Base-by-base conservation (phyloP, 768 basidiomycete genomes). In the Candolleomyces eurysporus region DNA sequence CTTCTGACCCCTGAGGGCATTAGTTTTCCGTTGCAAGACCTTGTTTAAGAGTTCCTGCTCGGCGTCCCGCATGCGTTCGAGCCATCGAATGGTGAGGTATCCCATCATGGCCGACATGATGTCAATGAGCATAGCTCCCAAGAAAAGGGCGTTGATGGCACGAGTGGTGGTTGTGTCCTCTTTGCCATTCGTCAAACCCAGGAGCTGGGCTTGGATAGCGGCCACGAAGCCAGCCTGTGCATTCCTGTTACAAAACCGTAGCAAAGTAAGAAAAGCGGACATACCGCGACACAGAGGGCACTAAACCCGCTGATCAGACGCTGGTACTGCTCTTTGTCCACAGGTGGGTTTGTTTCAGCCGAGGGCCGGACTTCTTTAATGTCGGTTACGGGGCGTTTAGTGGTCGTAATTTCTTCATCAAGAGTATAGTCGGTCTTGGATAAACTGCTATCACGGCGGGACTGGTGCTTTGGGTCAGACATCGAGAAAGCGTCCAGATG, bases 31-130 rank as follows among this genome's bases (percentile, higher is more conserved):
- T 11, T 53, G 52, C 17, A 53, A 31, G 31, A 53, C 30, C 31
- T 53, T 53, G 32, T 53, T 14, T 9, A 53, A 32, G 30, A 53
- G 52, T 9, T 31, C 21, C 52, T 53, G 52, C 32, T 53, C 52
- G 21, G 52, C 52, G 16, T 53, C 31, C 17, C 52, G 52, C 52
- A 53, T 53, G 30, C 52, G 52, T 32, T 53, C 52, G 30, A 53
- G 52, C 52, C 52, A 53, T 5, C 52, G 52, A 39, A 53, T 53
- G 19, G 52, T 53, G 52, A 53, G 52, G 31, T 53, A 53, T 39
- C 52, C 52, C 52, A 53, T 53, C 52, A 53, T 53, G 16, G 52
- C 52, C 21, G 52, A 31, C 52, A 53, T 53, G 11, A 53, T 53
- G 52, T 53, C 52, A 31, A 53, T 39, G 21, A 53, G 32, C 52